These are phyloP conservation scores for Nakazawaea ernobii DNA, from an alignment of 805 yeast species.

Conservation along the genomic window DNA sequence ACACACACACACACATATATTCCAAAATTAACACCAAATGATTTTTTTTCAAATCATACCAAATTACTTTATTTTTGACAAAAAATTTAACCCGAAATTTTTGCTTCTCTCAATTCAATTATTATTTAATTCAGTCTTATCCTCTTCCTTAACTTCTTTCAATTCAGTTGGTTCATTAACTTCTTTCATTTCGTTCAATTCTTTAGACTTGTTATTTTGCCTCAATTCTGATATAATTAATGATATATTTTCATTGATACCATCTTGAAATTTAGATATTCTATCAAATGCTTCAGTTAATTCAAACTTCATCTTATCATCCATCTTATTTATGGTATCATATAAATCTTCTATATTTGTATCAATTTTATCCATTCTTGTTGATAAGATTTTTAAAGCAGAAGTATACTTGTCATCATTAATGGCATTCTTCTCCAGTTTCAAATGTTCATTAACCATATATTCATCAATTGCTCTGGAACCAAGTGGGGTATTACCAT, in stretches of 20 bases:
- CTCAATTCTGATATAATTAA: slow-evolving; percentile 1
- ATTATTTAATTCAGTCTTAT: too few species aligned
- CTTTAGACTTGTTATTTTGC: neutral
- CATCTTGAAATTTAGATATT: slow-evolving; percentile 4
- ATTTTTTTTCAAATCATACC: too few species aligned
- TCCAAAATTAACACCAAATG: too few species aligned
- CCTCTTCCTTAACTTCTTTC: too few species aligned
- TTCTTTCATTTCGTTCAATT: neutral
- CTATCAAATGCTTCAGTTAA: slow-evolving; percentile 3
- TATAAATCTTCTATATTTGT: slow-evolving; percentile 4
- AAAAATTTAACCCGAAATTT: too few species aligned
- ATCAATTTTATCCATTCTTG: slow-evolving; percentile 9
- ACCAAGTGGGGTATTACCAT: too few species aligned
- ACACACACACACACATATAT: too few species aligned
- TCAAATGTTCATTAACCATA: neutral
- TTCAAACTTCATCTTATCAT: slow-evolving; percentile 1
- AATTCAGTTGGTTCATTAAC: too few species aligned
- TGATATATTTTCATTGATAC: slow-evolving; percentile 4
- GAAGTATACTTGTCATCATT: neutral
- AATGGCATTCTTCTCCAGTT: neutral
- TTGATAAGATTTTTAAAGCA: neutral
- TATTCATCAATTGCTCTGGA: neutral
- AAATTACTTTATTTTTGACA: too few species aligned
- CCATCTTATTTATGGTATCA: neutral
- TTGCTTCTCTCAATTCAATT: too few species aligned